Evolutionary conservation across 2,329 filamentous ascomycete species (phyloP), one percentile per base, ranked within the genome.

Genomic region (Cladophialophora exuberans): DNA sequence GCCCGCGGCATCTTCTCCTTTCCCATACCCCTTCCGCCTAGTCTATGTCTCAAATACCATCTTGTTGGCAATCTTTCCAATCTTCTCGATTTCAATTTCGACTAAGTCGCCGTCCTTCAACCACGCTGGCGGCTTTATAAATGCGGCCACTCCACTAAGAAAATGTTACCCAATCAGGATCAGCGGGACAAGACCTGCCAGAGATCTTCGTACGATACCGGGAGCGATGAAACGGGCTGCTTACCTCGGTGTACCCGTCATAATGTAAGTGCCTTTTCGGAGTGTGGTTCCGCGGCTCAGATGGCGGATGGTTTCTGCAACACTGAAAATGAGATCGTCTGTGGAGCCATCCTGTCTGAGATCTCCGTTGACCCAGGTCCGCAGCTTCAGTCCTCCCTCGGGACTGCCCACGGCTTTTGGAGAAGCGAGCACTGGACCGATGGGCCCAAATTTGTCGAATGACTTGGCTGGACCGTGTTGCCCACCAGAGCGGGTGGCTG

Each of bases 401-500:
- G 69, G 67, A 47, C 73, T 68, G 1, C 52, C 23, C 1, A 76
- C 62, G 2, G 57, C 60, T 0, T 57, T 25, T 15, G 20, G 31
- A 2, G 57, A 68, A 0, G 83, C 77, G 0, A 84, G 67, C 28
- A 69, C 70, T 0, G 81, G 81, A 0, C 81, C 81, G 0, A 84
- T 56, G 0, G 81, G 82, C 0, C 78, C 78, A 59, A 74, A 83
- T 0, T 75, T 80, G 59, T 84, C 80, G 51, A 84, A 84, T 0
- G 79, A 78, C 62, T 84, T 56, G 7, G 53, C 53, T 2, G 53
- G 53, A 25, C 53, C 53, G 25, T 56, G 53, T 42, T 56, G 53
- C 4, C 36, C 46, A 6, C 53, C 53, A 6, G 46, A 51, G 5
- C 53, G 30, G 15, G 44, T 28, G 4, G 54, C 26, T 57, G 31